Evolutionary conservation across 2,329 filamentous ascomycete genomes (phyloP).

Genomic region (Pyrenophora teres): DNA sequence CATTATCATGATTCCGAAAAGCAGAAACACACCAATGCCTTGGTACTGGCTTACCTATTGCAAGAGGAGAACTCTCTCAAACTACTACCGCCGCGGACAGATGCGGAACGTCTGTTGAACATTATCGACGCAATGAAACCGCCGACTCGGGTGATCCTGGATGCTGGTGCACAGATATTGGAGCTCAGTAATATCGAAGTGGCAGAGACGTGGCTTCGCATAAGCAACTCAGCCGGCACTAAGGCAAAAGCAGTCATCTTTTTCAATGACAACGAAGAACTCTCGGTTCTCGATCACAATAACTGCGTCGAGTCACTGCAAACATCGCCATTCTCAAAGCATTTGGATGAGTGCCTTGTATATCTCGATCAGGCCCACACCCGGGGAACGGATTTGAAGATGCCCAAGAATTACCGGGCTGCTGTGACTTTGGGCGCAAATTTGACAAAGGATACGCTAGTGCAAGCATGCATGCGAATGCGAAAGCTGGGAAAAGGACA

Average conservation of each 20-base stretch:
- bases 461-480: conserved; percentile 72
- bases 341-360: conserved; percentile 64
- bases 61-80: conserved; percentile 44
- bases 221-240: conserved; percentile 44
- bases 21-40: conserved; percentile 67
- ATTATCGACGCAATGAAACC: conserved; percentile 48
- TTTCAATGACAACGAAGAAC: conserved; percentile 60
- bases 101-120: conserved; percentile 53
- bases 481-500: conserved; percentile 69
- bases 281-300: conserved; percentile 57
- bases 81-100: conserved; percentile 21
- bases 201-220: conserved; percentile 55
- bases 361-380: conserved; percentile 74
- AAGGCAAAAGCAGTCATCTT: conserved; percentile 54
- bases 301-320: conserved; percentile 56
- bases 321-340: conserved; percentile 60
- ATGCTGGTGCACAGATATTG: conserved; percentile 72
- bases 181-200: conserved; percentile 58
- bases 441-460: conserved; percentile 69
- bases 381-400: conserved; percentile 67
- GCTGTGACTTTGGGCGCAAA: conserved; percentile 68
- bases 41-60: conserved; percentile 65
- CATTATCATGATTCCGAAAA: conserved; percentile 58
- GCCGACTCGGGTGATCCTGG: conserved; percentile 63
- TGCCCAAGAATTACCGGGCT: conserved; percentile 63